Evolutionary conservation across 106 monocot genomes (phyloP).

Genomic region (Cymbidium sinense): DNA sequence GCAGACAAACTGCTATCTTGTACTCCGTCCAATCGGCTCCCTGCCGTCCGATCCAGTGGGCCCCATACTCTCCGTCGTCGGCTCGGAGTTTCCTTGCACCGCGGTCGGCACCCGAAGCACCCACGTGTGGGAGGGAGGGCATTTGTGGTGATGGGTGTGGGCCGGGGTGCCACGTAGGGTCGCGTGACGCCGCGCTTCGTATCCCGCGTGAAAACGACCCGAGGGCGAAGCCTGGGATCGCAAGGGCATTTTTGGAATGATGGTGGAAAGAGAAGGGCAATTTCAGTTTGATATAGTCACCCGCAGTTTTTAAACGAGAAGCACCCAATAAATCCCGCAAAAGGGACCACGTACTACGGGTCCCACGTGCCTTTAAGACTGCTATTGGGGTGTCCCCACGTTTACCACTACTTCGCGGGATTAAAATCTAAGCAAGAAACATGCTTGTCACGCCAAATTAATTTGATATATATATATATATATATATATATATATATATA

Average conservation of each 20-base stretch:
- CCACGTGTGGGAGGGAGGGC: conserved; percentile 1
- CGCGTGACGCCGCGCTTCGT: not conserved
- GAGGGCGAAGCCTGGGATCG: not conserved
- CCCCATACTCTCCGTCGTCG: not conserved
- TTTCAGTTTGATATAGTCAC: too few species aligned
- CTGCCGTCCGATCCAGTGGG: not conserved
- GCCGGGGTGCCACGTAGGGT: not conserved
- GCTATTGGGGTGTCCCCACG: too few species aligned
- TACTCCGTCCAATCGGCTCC: not conserved
- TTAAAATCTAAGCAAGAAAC: too few species aligned
- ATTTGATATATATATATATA: too few species aligned
- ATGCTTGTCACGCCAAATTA: too few species aligned
- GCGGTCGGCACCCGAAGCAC: not conserved
- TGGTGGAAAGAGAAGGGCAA: too few species aligned
- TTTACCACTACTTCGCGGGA: too few species aligned
- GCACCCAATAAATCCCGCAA: too few species aligned
- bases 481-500: too few species aligned
- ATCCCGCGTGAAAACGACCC: not conserved
- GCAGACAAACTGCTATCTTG: not conserved
- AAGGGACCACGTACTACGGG: too few species aligned
- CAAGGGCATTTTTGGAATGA: not conserved
- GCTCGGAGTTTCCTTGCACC: not conserved
- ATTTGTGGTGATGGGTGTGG: not conserved
- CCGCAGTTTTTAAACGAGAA: too few species aligned
- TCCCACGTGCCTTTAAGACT: too few species aligned